These are phyloP conservation scores for Termitomyces sp. DNA, from an alignment of 768 basidiomycete genomes.

Conservation along the genomic window DNA sequence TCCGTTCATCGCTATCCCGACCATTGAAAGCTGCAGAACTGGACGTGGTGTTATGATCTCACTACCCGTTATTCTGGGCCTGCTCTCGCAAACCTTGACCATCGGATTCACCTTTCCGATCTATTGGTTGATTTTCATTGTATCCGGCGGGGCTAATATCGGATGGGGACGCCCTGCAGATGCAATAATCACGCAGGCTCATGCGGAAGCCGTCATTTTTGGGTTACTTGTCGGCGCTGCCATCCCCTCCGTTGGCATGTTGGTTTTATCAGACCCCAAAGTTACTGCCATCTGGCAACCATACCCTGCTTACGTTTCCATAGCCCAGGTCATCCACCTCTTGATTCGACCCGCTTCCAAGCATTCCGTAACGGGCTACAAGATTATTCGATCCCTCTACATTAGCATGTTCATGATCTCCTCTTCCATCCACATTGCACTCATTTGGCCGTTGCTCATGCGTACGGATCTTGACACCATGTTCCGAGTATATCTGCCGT, in stretches of 20 bases:
- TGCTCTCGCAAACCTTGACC: conserved; percentile 35
- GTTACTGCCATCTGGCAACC: conserved; percentile 51
- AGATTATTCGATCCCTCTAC: conserved; percentile 31
- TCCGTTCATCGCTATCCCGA: conserved; percentile 34
- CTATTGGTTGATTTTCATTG: conserved; percentile 41
- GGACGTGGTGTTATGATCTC: conserved; percentile 29
- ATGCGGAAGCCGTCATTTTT: conserved; percentile 50
- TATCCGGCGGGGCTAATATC: conserved; percentile 27
- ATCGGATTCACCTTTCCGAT: conserved; percentile 38
- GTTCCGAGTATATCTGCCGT: conserved; percentile 31
- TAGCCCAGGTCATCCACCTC: conserved; percentile 34
- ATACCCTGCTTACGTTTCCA: conserved; percentile 41
- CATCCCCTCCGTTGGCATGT: conserved; percentile 42
- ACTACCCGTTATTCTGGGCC: conserved; percentile 34
- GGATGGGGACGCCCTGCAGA: conserved; percentile 11
- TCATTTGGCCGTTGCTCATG: conserved; percentile 27
- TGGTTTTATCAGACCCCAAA: conserved; percentile 32
- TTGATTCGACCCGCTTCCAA: conserved; percentile 29
- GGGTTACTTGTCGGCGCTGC: conserved; percentile 36
- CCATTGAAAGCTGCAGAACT: conserved; percentile 37
- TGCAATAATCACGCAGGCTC: conserved; percentile 31
- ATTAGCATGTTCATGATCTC: conserved; percentile 33
- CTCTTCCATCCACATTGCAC: conserved; percentile 36
- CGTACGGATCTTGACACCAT: conserved; percentile 22
- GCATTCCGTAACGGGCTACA: conserved; percentile 28